Conservation (phyloP, 257 asterid genomes). For the Penstemon newberryi region DNA sequence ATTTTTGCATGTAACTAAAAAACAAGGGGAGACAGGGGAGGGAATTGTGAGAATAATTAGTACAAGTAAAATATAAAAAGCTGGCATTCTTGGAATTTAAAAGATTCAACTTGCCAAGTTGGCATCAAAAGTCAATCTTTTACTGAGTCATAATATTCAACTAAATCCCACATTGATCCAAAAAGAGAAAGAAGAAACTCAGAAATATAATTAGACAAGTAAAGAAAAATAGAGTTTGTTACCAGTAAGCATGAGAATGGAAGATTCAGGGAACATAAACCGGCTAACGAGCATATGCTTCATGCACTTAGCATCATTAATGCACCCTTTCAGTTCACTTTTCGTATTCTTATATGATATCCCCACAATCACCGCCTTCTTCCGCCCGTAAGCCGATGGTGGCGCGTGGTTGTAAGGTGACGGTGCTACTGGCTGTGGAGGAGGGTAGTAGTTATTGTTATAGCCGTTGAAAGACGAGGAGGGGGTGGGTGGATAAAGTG, state of each 20-base stretch:
- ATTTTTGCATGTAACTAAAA: not conserved
- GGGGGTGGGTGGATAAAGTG: slow-evolving; percentile 30
- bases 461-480: slow-evolving; percentile 17
- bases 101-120: slow-evolving; percentile 26
- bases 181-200: not conserved
- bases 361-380: slow-evolving; percentile 83
- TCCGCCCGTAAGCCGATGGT: slow-evolving; percentile 49
- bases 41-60: not conserved
- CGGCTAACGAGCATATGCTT: slow-evolving; percentile 56
- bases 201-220: not conserved
- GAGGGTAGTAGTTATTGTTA: slow-evolving; percentile 34
- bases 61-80: not conserved
- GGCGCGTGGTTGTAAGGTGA: slow-evolving; percentile 46
- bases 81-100: slow-evolving; percentile 11
- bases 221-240: not conserved
- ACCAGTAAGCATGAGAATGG: slow-evolving; percentile 91
- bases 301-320: slow-evolving; percentile 93
- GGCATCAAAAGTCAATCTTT: slow-evolving; percentile 34
- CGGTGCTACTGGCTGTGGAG: slow-evolving; percentile 35
- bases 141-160: slow-evolving; percentile 14
- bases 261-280: slow-evolving; percentile 72
- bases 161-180: slow-evolving; percentile 4
- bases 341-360: slow-evolving; percentile 57
- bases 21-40: not conserved
- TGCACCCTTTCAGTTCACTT: slow-evolving; percentile 79